Evolutionary conservation across 768 basidiomycete genomes (phyloP).

Genomic region (Mycena albidolilacea): DNA sequence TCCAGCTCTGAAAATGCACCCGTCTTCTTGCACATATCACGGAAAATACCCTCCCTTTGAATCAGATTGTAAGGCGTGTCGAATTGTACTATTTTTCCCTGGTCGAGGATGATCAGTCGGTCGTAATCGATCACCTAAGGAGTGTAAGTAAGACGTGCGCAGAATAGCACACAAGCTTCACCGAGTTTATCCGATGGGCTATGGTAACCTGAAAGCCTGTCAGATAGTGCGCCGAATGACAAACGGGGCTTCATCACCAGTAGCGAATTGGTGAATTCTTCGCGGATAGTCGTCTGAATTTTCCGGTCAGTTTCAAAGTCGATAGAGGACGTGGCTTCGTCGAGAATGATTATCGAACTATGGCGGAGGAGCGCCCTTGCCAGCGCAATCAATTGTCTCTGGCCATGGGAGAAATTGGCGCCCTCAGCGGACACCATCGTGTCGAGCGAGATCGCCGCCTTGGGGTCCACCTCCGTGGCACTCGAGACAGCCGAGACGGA

Average conservation of each 20-base stretch:
- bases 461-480: constrained; percentile 69
- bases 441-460: constrained; percentile 73
- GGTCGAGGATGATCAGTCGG: constrained; percentile 81
- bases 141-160: background rate
- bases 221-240: background rate
- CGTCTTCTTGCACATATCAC: constrained; percentile 65
- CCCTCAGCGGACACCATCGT: constrained; percentile 89
- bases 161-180: background rate
- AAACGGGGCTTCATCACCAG: constrained; percentile 46
- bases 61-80: constrained; percentile 68
- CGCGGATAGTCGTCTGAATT: constrained; percentile 89
- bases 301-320: constrained; percentile 91
- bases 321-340: constrained; percentile 89
- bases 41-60: constrained; percentile 62
- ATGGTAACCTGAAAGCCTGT: constrained; percentile 56
- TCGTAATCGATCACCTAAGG: constrained; percentile 78
- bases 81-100: constrained; percentile 51
- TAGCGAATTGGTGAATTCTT: constrained; percentile 83
- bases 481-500: constrained; percentile 57
- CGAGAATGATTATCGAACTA: constrained; percentile 81
- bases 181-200: background rate
- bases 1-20: constrained; percentile 40
- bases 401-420: constrained; percentile 92
- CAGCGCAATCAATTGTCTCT: constrained; percentile 89
- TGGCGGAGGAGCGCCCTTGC: constrained; percentile 82